phyloP scores from a whole-genome alignment of 441 rosid species.

The Flueggea neowawraea region DNA sequence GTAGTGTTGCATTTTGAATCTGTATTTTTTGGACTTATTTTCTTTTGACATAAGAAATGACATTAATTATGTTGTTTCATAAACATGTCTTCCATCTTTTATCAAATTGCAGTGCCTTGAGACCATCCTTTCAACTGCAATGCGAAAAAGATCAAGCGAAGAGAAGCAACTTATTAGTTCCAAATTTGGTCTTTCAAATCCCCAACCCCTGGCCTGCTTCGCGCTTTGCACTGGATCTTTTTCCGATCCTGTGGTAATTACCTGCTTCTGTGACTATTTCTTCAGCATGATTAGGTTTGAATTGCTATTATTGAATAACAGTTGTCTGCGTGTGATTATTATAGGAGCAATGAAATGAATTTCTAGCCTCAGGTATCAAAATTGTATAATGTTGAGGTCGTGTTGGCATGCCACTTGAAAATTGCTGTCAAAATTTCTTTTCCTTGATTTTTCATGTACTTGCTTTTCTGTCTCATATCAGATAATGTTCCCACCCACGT shows the following conservation, averaged over 20 bases:
- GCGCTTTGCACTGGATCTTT: conserved; percentile 81
- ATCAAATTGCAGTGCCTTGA: conserved; percentile 70
- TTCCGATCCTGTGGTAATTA: conserved; percentile 83
- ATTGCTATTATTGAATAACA: too few species aligned
- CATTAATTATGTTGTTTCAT: conserved; percentile 2
- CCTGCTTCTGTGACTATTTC: not conserved
- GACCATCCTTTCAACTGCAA: conserved; percentile 67
- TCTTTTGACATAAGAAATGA: not conserved
- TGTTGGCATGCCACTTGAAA: too few species aligned
- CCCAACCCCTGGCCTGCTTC: conserved; percentile 68
- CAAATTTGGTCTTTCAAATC: conserved; percentile 47
- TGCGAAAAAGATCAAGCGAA: conserved; percentile 66
- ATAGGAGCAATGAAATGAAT: too few species aligned
- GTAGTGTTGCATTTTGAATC: too few species aligned
- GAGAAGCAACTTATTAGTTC: conserved; percentile 54
- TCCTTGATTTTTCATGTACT: too few species aligned
- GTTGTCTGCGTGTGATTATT: too few species aligned
- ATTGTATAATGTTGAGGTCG: too few species aligned
- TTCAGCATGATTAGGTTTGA: too few species aligned
- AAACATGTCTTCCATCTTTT: conserved; percentile 4
- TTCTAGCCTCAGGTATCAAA: too few species aligned
- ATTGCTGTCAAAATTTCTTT: too few species aligned
- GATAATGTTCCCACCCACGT: too few species aligned
- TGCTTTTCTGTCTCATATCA: too few species aligned
- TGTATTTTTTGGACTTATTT: not conserved